phyloP scores from a whole-genome alignment of 768 basidiomycete genomes.

The Tricholoma sp. region DNA sequence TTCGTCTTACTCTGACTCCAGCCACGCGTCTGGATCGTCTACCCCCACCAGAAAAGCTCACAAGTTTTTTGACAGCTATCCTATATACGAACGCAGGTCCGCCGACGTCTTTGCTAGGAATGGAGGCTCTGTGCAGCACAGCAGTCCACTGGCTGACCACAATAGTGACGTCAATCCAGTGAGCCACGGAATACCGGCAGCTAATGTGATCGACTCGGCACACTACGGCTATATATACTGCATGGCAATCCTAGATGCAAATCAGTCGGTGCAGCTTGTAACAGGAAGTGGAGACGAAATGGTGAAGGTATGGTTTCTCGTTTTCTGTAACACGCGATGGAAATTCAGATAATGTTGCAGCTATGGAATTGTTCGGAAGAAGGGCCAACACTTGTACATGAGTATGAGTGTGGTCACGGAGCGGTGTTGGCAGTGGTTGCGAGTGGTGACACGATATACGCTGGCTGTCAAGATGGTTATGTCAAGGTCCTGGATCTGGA shows the following conservation, averaged over 20 bases:
- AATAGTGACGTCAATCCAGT: slow-evolving; percentile 25
- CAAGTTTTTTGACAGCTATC: slow-evolving; percentile 92
- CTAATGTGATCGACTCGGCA: slow-evolving; percentile 79
- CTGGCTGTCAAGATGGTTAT: slow-evolving; percentile 91
- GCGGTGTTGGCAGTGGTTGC: slow-evolving; percentile 80
- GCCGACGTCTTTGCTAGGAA: slow-evolving; percentile 70
- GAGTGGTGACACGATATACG: slow-evolving; percentile 78
- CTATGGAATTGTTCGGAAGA: slow-evolving; percentile 57
- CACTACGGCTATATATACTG: slow-evolving; percentile 96
- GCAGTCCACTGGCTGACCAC: slow-evolving; percentile 23
- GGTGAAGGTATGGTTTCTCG: slow-evolving; percentile 56
- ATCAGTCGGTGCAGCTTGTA: slow-evolving; percentile 45
- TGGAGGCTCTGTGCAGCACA: slow-evolving; percentile 19
- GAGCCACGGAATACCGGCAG: slow-evolving; percentile 52
- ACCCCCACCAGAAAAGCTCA: slow-evolving; percentile 53
- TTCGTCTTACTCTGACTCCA: slow-evolving; percentile 12
- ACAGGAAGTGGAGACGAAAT: slow-evolving; percentile 91
- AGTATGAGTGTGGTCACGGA: slow-evolving; percentile 69
- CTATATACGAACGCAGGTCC: slow-evolving; percentile 60
- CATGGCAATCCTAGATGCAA: slow-evolving; percentile 41
- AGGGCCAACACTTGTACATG: slow-evolving; percentile 49
- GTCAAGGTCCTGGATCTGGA: slow-evolving; percentile 90
- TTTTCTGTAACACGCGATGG: neutral
- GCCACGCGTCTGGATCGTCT: slow-evolving; percentile 26
- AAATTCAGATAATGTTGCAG: slow-evolving; percentile 26